phyloP scores from a whole-genome alignment of 2,329 filamentous ascomycete genomes.

The Lizonia empirigonia region DNA sequence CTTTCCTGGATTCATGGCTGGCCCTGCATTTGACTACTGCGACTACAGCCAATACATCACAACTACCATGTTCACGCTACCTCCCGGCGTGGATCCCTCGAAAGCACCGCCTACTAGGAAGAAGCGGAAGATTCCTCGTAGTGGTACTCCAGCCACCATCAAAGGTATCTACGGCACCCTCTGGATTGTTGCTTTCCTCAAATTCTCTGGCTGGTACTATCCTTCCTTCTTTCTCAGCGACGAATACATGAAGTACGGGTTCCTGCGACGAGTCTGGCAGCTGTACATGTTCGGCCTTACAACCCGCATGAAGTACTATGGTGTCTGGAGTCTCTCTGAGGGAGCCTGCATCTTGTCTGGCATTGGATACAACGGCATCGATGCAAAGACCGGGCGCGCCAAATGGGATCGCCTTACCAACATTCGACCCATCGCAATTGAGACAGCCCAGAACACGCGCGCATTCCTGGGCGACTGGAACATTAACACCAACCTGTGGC shows the following conservation, averaged over 20 bases:
- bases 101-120: conserved; percentile 86
- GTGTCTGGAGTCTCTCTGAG: conserved; percentile 91
- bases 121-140: conserved; percentile 90
- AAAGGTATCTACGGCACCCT: conserved; percentile 75
- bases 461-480: conserved; percentile 94
- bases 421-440: conserved; percentile 82
- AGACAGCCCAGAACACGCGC: conserved; percentile 90
- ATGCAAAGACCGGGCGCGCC: conserved; percentile 80
- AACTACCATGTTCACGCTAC: conserved; percentile 90
- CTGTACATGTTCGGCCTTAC: conserved; percentile 85
- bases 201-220: conserved; percentile 71
- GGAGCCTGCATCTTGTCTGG: conserved; percentile 93
- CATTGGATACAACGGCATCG: conserved; percentile 91
- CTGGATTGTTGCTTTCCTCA: conserved; percentile 81
- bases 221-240: conserved; percentile 68
- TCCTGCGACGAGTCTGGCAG: conserved; percentile 75
- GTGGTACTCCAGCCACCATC: conserved; percentile 78
- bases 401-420: conserved; percentile 92
- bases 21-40: conserved; percentile 91
- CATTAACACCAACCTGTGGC: conserved; percentile 97
- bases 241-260: conserved; percentile 68
- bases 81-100: conserved; percentile 77
- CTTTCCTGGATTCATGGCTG: conserved; percentile 88
- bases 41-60: conserved; percentile 94
- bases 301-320: conserved; percentile 91